Conservation (phyloP, 306 rosid species). For the Quercus berberidifolia region DNA sequence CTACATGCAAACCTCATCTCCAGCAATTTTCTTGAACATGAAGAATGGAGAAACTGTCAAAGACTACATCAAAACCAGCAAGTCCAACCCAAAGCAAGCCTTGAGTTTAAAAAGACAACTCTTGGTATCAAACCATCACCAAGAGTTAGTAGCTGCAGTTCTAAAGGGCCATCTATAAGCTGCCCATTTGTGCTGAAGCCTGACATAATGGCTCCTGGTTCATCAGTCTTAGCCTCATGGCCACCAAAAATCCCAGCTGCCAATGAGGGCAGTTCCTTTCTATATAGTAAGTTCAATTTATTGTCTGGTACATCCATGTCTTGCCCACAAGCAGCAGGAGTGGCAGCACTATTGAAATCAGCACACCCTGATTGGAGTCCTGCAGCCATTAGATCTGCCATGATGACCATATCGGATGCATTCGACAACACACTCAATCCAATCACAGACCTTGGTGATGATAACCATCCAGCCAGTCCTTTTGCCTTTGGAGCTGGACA, state of each 20-base stretch:
- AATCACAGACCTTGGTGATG: too few relatives aligned
- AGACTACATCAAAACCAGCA: constrained; percentile 27
- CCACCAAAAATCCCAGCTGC: constrained; percentile 32
- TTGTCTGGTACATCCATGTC: constrained; percentile 76
- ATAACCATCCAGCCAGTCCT: too few relatives aligned
- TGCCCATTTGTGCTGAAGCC: constrained; percentile 53
- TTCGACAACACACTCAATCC: too few relatives aligned
- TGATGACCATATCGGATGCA: too few relatives aligned
- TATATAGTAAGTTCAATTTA: constrained; percentile 39
- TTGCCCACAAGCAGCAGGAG: constrained; percentile 69
- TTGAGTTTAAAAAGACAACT: constrained; percentile 38
- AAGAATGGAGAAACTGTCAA: constrained; percentile 45
- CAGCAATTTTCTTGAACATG: constrained; percentile 24
- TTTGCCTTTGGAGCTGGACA: too few relatives aligned
- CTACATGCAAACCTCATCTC: constrained; percentile 6
- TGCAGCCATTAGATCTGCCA: too few relatives aligned
- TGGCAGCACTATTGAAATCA: constrained; percentile 53
- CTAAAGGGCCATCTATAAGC: constrained; percentile 72
- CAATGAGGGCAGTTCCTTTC: neutral
- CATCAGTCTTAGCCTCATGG: constrained; percentile 73
- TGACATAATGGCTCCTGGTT: constrained; percentile 45
- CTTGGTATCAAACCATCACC: constrained; percentile 58
- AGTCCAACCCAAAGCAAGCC: constrained; percentile 36
- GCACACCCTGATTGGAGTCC: constrained; percentile 25
- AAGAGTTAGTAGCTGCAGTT: constrained; percentile 48